Percentiles rank a stretch among this genome's conserved stretches.
Evolutionary conservation across 2,329 filamentous ascomycete species (phyloP).

Genomic region (Alternaria atra): DNA sequence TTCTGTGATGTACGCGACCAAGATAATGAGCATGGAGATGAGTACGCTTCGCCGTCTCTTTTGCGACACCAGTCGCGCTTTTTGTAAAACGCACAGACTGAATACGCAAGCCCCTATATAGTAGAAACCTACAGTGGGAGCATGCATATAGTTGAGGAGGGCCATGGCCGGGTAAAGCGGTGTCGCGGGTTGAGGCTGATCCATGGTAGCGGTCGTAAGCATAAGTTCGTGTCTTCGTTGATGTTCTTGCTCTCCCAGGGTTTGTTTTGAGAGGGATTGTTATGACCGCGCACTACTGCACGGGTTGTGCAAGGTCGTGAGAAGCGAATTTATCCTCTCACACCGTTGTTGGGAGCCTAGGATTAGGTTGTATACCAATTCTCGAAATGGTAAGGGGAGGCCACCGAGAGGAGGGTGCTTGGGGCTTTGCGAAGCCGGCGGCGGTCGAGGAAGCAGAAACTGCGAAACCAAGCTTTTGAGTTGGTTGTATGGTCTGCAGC

Average conservation of each 20-base stretch:
- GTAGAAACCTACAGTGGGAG: conserved; percentile 43
- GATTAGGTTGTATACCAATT: neutral
- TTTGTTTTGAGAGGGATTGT: neutral
- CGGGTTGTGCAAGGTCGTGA: neutral
- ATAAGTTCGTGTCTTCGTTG: neutral
- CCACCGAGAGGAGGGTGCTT: conserved; percentile 3
- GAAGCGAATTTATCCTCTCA: conserved; percentile 7
- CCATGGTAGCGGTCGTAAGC: conserved; percentile 21
- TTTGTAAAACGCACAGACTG: conserved; percentile 43
- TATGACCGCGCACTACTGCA: neutral
- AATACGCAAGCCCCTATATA: conserved; percentile 40
- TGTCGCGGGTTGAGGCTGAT: conserved; percentile 10
- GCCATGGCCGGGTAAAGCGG: conserved; percentile 33
- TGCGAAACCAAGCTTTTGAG: conserved; percentile 10
- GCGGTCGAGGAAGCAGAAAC: conserved; percentile 7
- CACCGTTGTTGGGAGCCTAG: neutral
- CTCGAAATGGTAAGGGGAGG: conserved; percentile 6
- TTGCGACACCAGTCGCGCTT: conserved; percentile 34
- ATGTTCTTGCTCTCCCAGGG: neutral
- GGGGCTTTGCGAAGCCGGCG: conserved; percentile 11
- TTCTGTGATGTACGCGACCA: conserved; percentile 41
- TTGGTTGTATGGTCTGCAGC: conserved; percentile 14
- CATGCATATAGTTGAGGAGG: conserved; percentile 47
- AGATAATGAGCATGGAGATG: conserved; percentile 20
- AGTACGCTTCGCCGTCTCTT: conserved; percentile 35